phyloP scores from a whole-genome alignment of 768 basidiomycete species.

The Polyporus arcularius region DNA sequence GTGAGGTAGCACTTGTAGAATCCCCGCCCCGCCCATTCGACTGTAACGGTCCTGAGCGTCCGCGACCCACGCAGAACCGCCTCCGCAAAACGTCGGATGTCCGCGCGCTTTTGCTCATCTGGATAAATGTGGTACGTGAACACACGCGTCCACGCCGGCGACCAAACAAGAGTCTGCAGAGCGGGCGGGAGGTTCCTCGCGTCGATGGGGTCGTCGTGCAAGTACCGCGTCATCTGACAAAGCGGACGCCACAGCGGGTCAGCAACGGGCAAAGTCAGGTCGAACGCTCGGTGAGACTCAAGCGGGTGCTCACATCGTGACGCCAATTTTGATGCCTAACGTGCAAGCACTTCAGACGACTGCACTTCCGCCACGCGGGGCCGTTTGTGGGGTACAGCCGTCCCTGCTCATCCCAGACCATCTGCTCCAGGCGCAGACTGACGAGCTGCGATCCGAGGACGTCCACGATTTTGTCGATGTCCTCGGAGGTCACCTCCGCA shows the following conservation, averaged over 20 bases:
- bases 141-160: constrained; percentile 1
- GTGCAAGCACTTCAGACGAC: neutral
- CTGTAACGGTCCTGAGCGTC: neutral
- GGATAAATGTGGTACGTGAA: neutral
- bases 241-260: neutral
- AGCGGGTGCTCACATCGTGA: no score
- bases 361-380: neutral
- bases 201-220: neutral
- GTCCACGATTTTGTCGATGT: neutral
- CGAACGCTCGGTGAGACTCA: no score
- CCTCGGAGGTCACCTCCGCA: neutral
- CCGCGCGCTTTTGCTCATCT: neutral
- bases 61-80: neutral
- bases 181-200: neutral
- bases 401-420: neutral
- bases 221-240: no score
- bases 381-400: constrained; percentile 2
- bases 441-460: constrained; percentile 2
- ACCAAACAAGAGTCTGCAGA: constrained; percentile 2
- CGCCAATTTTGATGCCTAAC: neutral
- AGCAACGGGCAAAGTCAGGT: neutral
- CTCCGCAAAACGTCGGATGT: neutral
- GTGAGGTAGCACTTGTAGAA: constrained; percentile 1
- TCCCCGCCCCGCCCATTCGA: neutral
- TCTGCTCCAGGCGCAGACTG: constrained; percentile 1